Base-by-base conservation (phyloP, 2,329 filamentous ascomycete species). In the Clonostachys rhizophaga region DNA sequence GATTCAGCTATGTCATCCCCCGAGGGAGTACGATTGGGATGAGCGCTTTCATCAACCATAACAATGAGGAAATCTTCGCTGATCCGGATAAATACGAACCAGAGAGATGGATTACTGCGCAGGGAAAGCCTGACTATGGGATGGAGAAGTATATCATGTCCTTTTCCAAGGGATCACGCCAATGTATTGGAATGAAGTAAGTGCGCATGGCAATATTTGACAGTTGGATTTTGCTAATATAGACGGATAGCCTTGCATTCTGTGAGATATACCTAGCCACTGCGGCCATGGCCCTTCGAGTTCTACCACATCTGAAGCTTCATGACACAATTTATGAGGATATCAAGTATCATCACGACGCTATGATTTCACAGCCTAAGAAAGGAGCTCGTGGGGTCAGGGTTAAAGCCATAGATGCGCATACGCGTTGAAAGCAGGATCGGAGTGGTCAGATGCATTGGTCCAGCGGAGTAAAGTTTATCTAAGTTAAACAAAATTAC, bases 121-220 rank as follows among this genome's bases (percentile, higher is more conserved):
- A 60, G n/a, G 53, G 54, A 44, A 47, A 57, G 45, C 42, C 39
- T 3, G 13, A 43, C 14, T 55, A 58, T 36, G 50, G 54, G 5
- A 47, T 68, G 5, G 60, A 67, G 30, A 59, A 56, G 41, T 60
- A 60, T 34, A 54, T 71, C 37, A 52, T 70, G 9, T 44, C 65
- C 2, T 72, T 72, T 46, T 64, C 60, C 4, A 69, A 61, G 51
- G 69, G 66, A 9, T 57, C 57, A 9, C 53, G 70, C 34, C 52
- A 53, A 20, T 72, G 70, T 47, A 47, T 72, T 4, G 68, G 69
- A 33, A 47, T 46, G 48, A 47, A 49, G 48, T 49, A 35, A 49
- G 48, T 42, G 17, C 20, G 10, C 30, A 48, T 17, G 12, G 20
- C n/a, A 17, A 41, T 16, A 6, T 3, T 16, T 20, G 20, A 33